Evolutionary conservation across 192 early-diverging fungal genomes (phyloP), one percentile per base, ranked within the genome.

Genomic region (Coemansia umbellata): DNA sequence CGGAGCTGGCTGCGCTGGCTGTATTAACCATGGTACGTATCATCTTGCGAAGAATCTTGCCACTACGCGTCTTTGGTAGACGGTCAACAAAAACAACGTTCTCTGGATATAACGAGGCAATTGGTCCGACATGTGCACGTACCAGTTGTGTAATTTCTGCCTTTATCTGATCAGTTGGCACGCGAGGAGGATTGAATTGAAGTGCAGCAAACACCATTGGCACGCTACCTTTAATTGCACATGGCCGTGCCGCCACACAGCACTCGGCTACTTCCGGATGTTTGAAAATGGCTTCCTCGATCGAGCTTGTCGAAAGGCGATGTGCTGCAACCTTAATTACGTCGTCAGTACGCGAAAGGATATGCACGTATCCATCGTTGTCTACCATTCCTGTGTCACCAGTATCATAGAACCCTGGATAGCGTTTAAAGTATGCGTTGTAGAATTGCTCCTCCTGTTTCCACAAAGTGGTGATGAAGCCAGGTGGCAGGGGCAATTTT

Each of bases 311-410:
- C 6, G 85, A 87, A 4, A 95, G 70, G 0, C 92, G 85, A 61
- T 95, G 92, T 10, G 86, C 89, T 0, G 92, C 91, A 0, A 90
- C 87, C 58, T 95, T 92, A 62, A 95, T 88, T 31, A 95, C 81
- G 48, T 89, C 85, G 55, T 86, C 85, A 4, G 82, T 84, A 36
- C 87, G 80, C 33, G 85, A 87, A 63, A 85, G 68, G 11, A 89
- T 72, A 36, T 84, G 83, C 21, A 89, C 80, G 54, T 84, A 85
- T 3, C 86, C 89, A 42, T 89, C 84, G 31, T 77, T 75, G 70
- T 91, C 91, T 31, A 90, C 74, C 55, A 83, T 81, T 10, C 90
- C 92, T 0, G 87, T 84, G 58, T 95, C 92, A 7, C 91, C 90
- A 0, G 87, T 88, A 60, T 90, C 86, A 49, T 79, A 90, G 66